Conservation (phyloP, 1,284 basidiomycete species). For the Peniophora sp. region DNA sequence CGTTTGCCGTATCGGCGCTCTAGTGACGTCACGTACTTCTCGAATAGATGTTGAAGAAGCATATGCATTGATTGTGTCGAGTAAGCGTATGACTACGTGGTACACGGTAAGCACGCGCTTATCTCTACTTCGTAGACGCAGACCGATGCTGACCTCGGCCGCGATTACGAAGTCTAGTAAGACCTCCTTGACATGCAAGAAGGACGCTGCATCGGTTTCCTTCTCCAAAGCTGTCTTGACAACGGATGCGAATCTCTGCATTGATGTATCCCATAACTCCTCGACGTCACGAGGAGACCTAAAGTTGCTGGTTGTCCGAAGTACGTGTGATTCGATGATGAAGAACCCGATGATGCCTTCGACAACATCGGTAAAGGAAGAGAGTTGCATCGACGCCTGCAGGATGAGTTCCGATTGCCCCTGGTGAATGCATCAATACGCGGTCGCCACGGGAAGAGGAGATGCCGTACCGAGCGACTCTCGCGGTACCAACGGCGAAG, state of each 20-base stretch:
- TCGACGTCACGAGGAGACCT: constrained; percentile 88
- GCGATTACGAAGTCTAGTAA: constrained; percentile 89
- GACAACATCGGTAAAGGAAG: constrained; percentile 53
- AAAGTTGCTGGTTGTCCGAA: constrained; percentile 82
- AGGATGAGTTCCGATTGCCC: constrained; percentile 96
- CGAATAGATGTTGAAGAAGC: constrained; percentile 83
- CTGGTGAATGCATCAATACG: constrained; percentile 37
- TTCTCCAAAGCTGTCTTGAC: constrained; percentile 70
- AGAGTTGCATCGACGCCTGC: constrained; percentile 51
- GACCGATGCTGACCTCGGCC: constrained; percentile 64
- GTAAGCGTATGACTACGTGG: constrained; percentile 72
- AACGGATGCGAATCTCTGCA: constrained; percentile 68
- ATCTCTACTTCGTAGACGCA: background rate
- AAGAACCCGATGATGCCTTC: constrained; percentile 99
- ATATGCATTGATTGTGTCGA: constrained; percentile 78
- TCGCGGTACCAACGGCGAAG: constrained; percentile 91
- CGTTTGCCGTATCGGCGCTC: constrained; percentile 77
- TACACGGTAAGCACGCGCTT: constrained; percentile 8
- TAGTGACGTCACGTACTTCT: constrained; percentile 82
- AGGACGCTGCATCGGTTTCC: constrained; percentile 79
- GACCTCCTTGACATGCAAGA: constrained; percentile 79
- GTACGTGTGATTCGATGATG: constrained; percentile 91
- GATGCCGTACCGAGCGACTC: constrained; percentile 70
- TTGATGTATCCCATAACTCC: constrained; percentile 91
- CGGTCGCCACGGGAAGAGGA: constrained; percentile 9